Percentiles rank a stretch among this genome's conserved stretches.
These are phyloP conservation scores for Oenanthe javanica DNA, from an alignment of 140 eudicot genomes.

Conservation along the genomic window DNA sequence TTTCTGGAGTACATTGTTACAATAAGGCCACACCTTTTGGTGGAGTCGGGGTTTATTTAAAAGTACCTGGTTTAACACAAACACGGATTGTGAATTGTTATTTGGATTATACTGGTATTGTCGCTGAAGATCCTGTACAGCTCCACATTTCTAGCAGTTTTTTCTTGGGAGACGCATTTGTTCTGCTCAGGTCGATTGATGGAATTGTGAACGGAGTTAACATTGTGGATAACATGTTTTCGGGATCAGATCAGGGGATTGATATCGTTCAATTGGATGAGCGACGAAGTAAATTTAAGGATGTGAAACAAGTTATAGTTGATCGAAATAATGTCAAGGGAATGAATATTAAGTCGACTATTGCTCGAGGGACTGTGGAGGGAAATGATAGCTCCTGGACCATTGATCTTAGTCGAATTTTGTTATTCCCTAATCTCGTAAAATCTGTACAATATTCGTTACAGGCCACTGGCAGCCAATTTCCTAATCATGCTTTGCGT, in stretches of 20 bases:
- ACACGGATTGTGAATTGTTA: conserved; percentile 72
- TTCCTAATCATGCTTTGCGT: conserved; percentile 59
- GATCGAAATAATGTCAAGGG: conserved; percentile 62
- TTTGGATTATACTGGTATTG: conserved; percentile 77
- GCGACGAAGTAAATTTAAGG: conserved; percentile 32
- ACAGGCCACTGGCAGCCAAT: conserved; percentile 30
- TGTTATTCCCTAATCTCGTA: conserved; percentile 58
- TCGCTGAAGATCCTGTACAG: conserved; percentile 82
- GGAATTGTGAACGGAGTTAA: conserved; percentile 60
- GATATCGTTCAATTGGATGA: conserved; percentile 78
- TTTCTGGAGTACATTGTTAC: conserved; percentile 86
- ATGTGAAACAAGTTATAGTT: conserved; percentile 62
- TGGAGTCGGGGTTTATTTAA: conserved; percentile 66
- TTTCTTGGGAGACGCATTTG: conserved; percentile 78
- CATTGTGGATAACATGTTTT: conserved; percentile 83
- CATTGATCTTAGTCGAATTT: conserved; percentile 42
- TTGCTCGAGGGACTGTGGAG: conserved; percentile 34
- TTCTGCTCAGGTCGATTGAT: conserved; percentile 48
- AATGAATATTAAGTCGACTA: conserved; percentile 67
- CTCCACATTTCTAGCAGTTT: conserved; percentile 58
- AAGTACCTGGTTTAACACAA: conserved; percentile 70
- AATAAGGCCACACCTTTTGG: conserved; percentile 88
- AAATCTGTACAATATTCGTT: conserved; percentile 61
- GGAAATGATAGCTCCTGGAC: conserved; percentile 68
- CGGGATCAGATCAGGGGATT: conserved; percentile 63